Conservation (phyloP, 1,139 yeast species). For the Saccharomyces uvarum region DNA sequence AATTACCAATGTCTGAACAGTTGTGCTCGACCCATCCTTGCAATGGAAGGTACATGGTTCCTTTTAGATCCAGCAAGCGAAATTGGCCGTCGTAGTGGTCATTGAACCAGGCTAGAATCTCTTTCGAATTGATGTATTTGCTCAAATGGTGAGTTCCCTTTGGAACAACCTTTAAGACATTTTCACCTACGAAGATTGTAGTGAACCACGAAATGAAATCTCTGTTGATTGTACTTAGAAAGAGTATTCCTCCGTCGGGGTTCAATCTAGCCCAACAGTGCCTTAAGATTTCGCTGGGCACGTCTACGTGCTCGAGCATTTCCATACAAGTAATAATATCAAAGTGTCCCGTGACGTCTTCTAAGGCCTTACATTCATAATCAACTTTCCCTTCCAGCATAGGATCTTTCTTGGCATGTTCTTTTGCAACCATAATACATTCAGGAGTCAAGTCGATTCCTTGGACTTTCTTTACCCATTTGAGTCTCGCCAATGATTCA, state of each 20-base stretch:
- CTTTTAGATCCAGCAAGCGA: constrained; percentile 59
- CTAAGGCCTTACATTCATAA: constrained; percentile 58
- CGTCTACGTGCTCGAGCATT: constrained; percentile 86
- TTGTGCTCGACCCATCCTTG: constrained; percentile 75
- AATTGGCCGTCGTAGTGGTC: constrained; percentile 38
- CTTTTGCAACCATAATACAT: constrained; percentile 70
- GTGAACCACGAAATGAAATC: constrained; percentile 88
- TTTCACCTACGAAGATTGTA: constrained; percentile 86
- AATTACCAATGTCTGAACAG: constrained; percentile 64
- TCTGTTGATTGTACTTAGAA: constrained; percentile 85
- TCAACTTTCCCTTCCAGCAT: constrained; percentile 43
- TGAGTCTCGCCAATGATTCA: constrained; percentile 78
- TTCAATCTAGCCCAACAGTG: constrained; percentile 61
- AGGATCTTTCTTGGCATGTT: constrained; percentile 65
- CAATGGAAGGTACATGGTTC: constrained; percentile 76
- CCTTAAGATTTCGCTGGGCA: constrained; percentile 64
- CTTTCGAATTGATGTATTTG: constrained; percentile 75
- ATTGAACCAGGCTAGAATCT: constrained; percentile 60
- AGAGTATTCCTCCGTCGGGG: constrained; percentile 60
- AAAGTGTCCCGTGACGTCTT: constrained; percentile 45
- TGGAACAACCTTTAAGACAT: constrained; percentile 74
- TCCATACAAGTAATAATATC: constrained; percentile 90
- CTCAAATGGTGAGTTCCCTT: constrained; percentile 82
- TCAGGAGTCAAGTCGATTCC: constrained; percentile 85
- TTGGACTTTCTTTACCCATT: constrained; percentile 52